These are phyloP conservation scores for Oleoguttula mirabilis DNA, from an alignment of 495 filamentous ascomycete species.

Conservation along the genomic window DNA sequence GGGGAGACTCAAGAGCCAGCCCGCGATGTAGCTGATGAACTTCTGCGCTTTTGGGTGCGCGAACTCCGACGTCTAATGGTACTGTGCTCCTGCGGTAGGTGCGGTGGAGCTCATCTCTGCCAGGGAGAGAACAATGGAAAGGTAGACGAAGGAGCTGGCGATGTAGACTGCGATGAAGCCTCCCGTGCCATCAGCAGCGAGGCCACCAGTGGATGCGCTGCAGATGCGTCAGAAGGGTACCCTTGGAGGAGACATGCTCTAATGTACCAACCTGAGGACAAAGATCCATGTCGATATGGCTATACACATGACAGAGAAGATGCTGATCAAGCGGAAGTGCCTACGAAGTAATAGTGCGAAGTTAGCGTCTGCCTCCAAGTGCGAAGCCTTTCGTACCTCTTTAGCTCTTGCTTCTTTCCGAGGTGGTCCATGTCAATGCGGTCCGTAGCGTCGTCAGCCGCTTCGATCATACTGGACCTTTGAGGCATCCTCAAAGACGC, in stretches of 20 bases:
- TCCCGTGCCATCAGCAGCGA: constrained; percentile 6
- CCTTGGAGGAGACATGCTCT: too few relatives aligned
- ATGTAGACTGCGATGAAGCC: constrained; percentile 14
- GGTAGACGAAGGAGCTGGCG: constrained; percentile 25
- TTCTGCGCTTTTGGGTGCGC: constrained; percentile 32
- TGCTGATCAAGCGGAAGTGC: constrained; percentile 11
- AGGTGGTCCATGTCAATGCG: constrained; percentile 6
- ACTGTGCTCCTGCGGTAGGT: too few relatives aligned
- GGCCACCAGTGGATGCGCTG: neutral
- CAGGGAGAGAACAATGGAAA: constrained; percentile 27
- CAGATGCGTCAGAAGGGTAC: too few relatives aligned
- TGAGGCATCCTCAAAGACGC: neutral
- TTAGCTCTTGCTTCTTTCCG: constrained; percentile 8
- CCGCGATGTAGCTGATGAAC: constrained; percentile 37
- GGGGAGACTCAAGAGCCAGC: constrained; percentile 8
- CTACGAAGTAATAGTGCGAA: too few relatives aligned
- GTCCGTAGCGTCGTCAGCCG: constrained; percentile 1
- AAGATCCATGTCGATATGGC: constrained; percentile 7
- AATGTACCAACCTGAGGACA: constrained; percentile 1
- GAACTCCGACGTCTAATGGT: constrained; percentile 37
- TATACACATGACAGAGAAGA: constrained; percentile 7
- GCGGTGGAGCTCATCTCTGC: constrained; percentile 33
- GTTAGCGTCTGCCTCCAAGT: too few relatives aligned
- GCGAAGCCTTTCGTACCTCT: too few relatives aligned
- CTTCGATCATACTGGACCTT: neutral